Base-by-base conservation (phyloP, 495 filamentous ascomycete species). In the Gamarada debralockiae region DNA sequence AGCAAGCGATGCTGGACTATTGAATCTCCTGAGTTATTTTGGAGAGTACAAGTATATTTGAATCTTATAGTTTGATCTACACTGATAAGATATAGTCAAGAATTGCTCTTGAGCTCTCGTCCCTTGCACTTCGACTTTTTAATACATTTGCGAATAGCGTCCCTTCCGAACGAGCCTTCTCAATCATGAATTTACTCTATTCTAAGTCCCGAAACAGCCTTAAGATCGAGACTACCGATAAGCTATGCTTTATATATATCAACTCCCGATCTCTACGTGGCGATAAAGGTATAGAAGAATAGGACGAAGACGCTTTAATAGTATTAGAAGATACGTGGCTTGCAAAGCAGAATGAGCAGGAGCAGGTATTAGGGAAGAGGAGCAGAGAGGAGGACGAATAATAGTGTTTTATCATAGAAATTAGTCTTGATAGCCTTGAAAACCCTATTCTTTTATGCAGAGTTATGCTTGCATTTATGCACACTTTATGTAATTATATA, bases 121-220 rank as follows among this genome's bases (percentile, higher is more conserved):
- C 10, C 20, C n/a, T 44, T 21, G 41, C 41, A 3, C 41, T 44
- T 20, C 17, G 21, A 22, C 41, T 44, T 31, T 25, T 20, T 34
- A 29, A 15, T 48, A 48, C 45, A 15, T 18, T 20, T 37, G 23
- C 24, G 15, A 48, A 48, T 48, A 48, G 45, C 31, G 45, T 48
- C 10, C 45, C 45, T 18, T 20, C 45, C 20, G 45, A 48, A 25
- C 45, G 45, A 18, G 14, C 45, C 31, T 48, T 48, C 20, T 48
- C 45, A 14, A 48, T 22, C 17, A 24, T 48, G 45, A 48, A 48
- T 20, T 25, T 33, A 21, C 24, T 48, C 12, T 25, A 48, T 13
- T 48, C 31, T 15, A 50, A 50, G 29, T 31, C 39, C 9, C 20
- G 31, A 17, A 31, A 38, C 13, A 10, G 17, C 10, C 25, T 27